These are phyloP conservation scores for Beauveria caledonica DNA, from an alignment of 2,329 filamentous ascomycete species.

Conservation along the genomic window DNA sequence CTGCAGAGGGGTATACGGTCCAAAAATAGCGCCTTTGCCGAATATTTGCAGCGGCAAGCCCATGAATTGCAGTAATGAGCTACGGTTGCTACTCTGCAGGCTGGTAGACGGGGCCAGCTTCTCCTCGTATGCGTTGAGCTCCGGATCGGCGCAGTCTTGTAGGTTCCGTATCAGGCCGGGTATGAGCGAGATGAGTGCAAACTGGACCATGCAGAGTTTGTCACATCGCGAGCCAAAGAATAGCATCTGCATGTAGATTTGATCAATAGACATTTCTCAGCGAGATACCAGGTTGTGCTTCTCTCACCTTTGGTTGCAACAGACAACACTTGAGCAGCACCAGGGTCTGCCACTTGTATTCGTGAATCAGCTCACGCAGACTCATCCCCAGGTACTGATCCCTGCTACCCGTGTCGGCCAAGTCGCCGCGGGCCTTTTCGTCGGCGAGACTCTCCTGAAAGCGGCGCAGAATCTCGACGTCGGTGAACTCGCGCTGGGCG, in stretches of 20 bases:
- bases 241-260: conserved; percentile 65
- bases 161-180: conserved; percentile 84
- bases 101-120: conserved; percentile 70
- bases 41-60: conserved; percentile 92
- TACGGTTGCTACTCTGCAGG: conserved; percentile 83
- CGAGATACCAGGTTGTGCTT: conserved; percentile 4
- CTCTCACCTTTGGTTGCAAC: conserved; percentile 78
- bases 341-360: conserved; percentile 91
- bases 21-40: conserved; percentile 90
- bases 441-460: conserved; percentile 84
- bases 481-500: conserved; percentile 83
- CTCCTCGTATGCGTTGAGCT: conserved; percentile 75
- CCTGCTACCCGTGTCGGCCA: conserved; percentile 61
- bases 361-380: conserved; percentile 81
- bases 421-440: conserved; percentile 48
- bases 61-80: conserved; percentile 87
- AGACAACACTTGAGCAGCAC: conserved; percentile 90
- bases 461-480: conserved; percentile 78
- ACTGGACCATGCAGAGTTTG: conserved; percentile 95
- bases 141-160: conserved; percentile 93
- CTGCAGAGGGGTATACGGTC: conserved; percentile 92
- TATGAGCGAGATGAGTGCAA: conserved; percentile 90
- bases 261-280: background rate
- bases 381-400: conserved; percentile 87
- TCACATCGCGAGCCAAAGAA: conserved; percentile 98